A percentile compares a stretch with the other conserved stretches of the same genome.
Evolutionary conservation across 257 asterid species (phyloP).

Genomic region (Salvia miltiorrhiza): DNA sequence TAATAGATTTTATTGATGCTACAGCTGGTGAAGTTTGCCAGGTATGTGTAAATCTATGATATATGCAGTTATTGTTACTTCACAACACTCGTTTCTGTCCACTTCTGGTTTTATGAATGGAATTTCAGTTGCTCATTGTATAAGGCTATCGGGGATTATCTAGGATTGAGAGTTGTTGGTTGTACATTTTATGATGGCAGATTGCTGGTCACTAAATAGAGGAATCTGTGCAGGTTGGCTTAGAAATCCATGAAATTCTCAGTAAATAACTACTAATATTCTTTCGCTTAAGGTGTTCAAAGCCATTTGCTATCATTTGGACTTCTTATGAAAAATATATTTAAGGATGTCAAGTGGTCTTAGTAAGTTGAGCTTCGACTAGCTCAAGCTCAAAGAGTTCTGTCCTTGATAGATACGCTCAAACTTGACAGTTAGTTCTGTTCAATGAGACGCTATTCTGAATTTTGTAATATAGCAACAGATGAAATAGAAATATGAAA

Average conservation of each 20-base stretch:
- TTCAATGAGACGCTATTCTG: neutral
- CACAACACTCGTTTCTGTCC: neutral
- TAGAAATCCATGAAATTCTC: neutral
- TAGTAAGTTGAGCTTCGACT: neutral
- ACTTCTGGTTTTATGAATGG: neutral
- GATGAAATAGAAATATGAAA: neutral
- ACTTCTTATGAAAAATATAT: neutral
- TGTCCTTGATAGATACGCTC: neutral
- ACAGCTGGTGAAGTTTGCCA: neutral
- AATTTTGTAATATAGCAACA: neutral
- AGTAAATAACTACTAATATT: no score
- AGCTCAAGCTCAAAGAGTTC: neutral
- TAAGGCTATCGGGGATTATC: neutral
- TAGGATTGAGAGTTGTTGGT: neutral
- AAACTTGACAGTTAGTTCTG: neutral
- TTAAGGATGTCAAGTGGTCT: neutral
- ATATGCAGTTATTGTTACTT: neutral
- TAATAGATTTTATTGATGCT: neutral
- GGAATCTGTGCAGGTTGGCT: neutral
- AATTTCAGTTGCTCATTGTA: neutral
- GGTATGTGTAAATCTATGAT: neutral
- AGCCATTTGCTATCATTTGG: neutral
- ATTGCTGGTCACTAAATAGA: neutral
- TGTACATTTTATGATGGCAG: constrained; percentile 3
- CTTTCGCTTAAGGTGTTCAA: no score